Evolutionary conservation across 2,329 filamentous ascomycete genomes (phyloP).

Genomic region (Scytalidium lignicola): DNA sequence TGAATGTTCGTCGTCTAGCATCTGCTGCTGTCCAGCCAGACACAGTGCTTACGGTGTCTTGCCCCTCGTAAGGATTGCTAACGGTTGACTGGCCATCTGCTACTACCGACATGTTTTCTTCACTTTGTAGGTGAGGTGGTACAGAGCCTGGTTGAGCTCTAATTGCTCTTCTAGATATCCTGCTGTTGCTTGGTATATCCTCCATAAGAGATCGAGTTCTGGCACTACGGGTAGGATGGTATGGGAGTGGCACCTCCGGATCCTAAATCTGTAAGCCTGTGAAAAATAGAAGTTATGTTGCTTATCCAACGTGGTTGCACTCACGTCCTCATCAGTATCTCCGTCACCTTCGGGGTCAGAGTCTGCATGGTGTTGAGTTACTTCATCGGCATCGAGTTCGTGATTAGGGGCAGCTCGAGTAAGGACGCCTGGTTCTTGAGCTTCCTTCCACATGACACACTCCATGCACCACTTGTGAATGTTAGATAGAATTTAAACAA

Average conservation of each 20-base stretch:
- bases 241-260: not conserved
- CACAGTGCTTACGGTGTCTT: conserved; percentile 2
- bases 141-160: not conserved
- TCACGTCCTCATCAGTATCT: not conserved
- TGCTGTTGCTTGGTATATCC: not conserved
- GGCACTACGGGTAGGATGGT: too few species aligned
- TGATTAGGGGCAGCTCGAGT: conserved; percentile 13
- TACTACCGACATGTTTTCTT: not conserved
- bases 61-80: conserved; percentile 16
- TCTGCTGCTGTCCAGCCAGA: conserved; percentile 7
- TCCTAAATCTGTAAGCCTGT: too few species aligned
- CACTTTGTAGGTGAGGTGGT: conserved; percentile 1
- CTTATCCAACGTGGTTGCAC: not conserved
- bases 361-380: conserved; percentile 1
- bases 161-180: not conserved
- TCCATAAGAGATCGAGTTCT: too few species aligned
- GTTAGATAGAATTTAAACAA: not conserved
- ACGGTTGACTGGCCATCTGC: conserved; percentile 6
- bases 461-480: conserved; percentile 33
- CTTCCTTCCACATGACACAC: conserved; percentile 21
- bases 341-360: not conserved
- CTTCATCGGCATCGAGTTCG: conserved; percentile 15
- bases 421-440: conserved; percentile 11
- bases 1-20: conserved; percentile 9
- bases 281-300: too few species aligned